Evolutionary conservation across 2,329 filamentous ascomycete genomes (phyloP), one percentile per base, ranked within the genome.

Genomic region (Rachicladosporium sp.): DNA sequence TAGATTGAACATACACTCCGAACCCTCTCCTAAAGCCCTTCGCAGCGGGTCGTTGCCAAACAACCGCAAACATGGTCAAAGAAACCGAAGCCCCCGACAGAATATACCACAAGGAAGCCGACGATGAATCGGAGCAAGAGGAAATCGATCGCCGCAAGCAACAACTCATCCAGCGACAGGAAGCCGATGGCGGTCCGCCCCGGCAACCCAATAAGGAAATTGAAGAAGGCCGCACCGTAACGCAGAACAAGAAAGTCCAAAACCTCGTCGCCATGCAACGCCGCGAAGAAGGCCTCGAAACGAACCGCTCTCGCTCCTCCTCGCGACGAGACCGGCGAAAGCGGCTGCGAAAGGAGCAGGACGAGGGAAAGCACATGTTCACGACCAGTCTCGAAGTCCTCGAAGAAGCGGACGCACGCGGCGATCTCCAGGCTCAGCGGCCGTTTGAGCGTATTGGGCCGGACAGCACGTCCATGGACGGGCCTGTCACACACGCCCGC

Each of bases 401-500:
- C 40, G 67, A 70, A 46, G 67, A 69, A 54, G 69, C 67, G 38
- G 68, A 70, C 47, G 68, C 65, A 43, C 71, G 67, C 43, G 60
- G 61, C 37, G 67, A 70, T 43, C 51, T 68, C 36, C 52, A 62
- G 32, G 57, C 61, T 43, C 68, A 69, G 63, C 62, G 66, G 42
- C 65, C 67, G 23, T 73, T 74, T 45, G 69, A 74, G 52, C 67
- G 66, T 34, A 73, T 74, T 46, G 70, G 70, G 6, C 69, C 69
- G 8, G 69, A 73, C 46, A 66, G 62, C 50, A 71, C 71, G 35
- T 68, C 64, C 38, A 74, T 74, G 71, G 65, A 70, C 44, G 71
- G 70, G 1, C 70, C 71, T 4, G 71, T 74, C 29, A 73, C 71
- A n/a, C 60, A 69, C 39, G 69, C 71, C 9, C 58, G 70, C 32